Evolutionary conservation across 2,329 filamentous ascomycete genomes (phyloP).

Genomic region (Canariomyces notabilis): DNA sequence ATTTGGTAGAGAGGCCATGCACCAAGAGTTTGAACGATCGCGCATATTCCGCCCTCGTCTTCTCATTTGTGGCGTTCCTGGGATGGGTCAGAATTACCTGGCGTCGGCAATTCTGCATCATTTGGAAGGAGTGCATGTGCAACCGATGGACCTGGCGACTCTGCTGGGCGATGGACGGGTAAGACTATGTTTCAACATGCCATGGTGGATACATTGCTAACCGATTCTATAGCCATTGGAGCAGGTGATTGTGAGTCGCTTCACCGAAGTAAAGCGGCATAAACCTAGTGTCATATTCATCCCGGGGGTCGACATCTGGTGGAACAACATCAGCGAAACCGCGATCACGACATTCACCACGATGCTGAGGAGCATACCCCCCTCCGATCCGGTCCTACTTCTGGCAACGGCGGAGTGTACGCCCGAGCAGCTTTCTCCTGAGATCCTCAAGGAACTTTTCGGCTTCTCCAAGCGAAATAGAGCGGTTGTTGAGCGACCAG

Average conservation of each 20-base stretch:
- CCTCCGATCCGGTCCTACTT: conserved; percentile 83
- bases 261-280: conserved; percentile 86
- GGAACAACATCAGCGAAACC: conserved; percentile 55
- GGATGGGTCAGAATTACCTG: conserved; percentile 93
- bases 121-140: conserved; percentile 89
- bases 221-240: conserved; percentile 57
- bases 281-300: conserved; percentile 96
- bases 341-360: conserved; percentile 77
- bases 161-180: conserved; percentile 78
- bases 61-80: conserved; percentile 72
- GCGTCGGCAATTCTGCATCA: conserved; percentile 81
- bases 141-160: conserved; percentile 87
- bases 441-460: conserved; percentile 73
- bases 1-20: conserved; percentile 74
- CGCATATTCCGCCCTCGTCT: conserved; percentile 85
- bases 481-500: conserved; percentile 64
- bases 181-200: conserved; percentile 29
- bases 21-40: conserved; percentile 76
- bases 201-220: conserved; percentile 22
- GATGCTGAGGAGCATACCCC: conserved; percentile 75
- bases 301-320: conserved; percentile 86
- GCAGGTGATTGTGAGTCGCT: conserved; percentile 83
- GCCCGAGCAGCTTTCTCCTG: conserved; percentile 48
- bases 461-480: conserved; percentile 77
- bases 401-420: conserved; percentile 73